phyloP scores from a whole-genome alignment of 805 yeast species.

The Jamesozyma lodderae region DNA sequence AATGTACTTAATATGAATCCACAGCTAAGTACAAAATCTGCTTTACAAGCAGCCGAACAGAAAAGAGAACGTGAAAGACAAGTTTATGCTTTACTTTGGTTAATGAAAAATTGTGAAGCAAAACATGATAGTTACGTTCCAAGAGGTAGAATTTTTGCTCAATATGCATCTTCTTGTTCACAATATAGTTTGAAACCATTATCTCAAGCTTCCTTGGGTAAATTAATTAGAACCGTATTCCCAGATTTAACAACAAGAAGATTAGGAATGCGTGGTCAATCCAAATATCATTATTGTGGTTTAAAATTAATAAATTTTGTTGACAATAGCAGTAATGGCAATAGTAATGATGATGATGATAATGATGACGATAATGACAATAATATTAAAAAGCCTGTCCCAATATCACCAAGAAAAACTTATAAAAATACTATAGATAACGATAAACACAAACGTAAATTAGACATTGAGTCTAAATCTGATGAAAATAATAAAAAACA shows the following conservation, averaged over 20 bases:
- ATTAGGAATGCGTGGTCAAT: slow-evolving; percentile 72
- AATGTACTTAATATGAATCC: slow-evolving; percentile 26
- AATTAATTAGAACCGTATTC: slow-evolving; percentile 52
- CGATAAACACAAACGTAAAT: too few species aligned
- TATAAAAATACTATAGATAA: too few species aligned
- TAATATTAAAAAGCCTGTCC: background rate
- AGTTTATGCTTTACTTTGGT: slow-evolving; percentile 74
- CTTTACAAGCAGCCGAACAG: slow-evolving; percentile 27
- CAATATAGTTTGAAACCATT: slow-evolving; percentile 47
- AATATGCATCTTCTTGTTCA: slow-evolving; percentile 50
- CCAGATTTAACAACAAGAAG: slow-evolving; percentile 68
- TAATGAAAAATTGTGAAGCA: slow-evolving; percentile 53
- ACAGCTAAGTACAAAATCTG: slow-evolving; percentile 22
- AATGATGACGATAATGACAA: background rate
- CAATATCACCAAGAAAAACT: too few species aligned
- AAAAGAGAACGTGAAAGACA: slow-evolving; percentile 56
- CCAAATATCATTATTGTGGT: slow-evolving; percentile 83
- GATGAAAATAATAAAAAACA: background rate
- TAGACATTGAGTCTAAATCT: background rate
- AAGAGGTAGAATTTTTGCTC: slow-evolving; percentile 58
- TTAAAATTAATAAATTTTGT: slow-evolving; percentile 35
- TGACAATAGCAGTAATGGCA: background rate
- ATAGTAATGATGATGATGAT: background rate
- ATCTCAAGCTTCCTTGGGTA: slow-evolving; percentile 74
- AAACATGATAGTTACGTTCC: slow-evolving; percentile 48